Conservation (phyloP, 108 stramenopile genomes). For the Hondaea fermentalgiana region DNA sequence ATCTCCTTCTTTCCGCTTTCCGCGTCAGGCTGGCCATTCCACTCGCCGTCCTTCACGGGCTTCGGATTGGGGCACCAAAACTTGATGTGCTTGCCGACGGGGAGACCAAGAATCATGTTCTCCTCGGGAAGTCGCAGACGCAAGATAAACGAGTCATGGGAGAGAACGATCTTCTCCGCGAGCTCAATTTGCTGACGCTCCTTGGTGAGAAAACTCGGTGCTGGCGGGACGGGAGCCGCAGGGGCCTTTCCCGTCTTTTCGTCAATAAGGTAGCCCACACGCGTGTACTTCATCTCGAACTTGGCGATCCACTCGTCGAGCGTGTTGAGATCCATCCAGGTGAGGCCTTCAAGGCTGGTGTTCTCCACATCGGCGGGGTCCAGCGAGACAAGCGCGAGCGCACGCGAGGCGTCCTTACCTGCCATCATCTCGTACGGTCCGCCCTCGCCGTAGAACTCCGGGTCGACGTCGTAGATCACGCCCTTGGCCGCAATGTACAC, state of each 20-base stretch:
- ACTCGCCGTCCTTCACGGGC: background rate
- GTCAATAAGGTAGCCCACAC: background rate
- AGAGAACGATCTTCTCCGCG: constrained; percentile 49
- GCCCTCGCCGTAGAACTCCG: background rate
- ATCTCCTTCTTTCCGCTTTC: constrained; percentile 90
- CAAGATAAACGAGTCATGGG: constrained; percentile 81
- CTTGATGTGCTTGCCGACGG: constrained; percentile 92
- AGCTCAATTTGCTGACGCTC: constrained; percentile 31
- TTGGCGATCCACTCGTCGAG: constrained; percentile 11
- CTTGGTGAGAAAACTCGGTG: background rate
- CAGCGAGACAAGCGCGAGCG: background rate
- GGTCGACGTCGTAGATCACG: background rate
- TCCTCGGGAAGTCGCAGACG: constrained; percentile 84
- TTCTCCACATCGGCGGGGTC: background rate
- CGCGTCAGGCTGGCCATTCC: constrained; percentile 20
- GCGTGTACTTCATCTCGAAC: constrained; percentile 15
- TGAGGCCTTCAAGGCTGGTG: background rate
- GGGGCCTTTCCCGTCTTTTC: background rate
- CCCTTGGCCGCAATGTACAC: background rate
- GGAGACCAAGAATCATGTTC: constrained; percentile 83
- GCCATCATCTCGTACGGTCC: constrained; percentile 12
- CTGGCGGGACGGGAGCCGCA: background rate
- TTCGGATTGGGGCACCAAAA: constrained; percentile 68
- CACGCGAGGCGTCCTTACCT: background rate
- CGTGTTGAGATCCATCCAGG: background rate